Percentiles rank a stretch among this genome's conserved stretches.
These are phyloP conservation scores for Musa itinerans DNA, from an alignment of 176 grass and related monocot species.

Conservation along the genomic window DNA sequence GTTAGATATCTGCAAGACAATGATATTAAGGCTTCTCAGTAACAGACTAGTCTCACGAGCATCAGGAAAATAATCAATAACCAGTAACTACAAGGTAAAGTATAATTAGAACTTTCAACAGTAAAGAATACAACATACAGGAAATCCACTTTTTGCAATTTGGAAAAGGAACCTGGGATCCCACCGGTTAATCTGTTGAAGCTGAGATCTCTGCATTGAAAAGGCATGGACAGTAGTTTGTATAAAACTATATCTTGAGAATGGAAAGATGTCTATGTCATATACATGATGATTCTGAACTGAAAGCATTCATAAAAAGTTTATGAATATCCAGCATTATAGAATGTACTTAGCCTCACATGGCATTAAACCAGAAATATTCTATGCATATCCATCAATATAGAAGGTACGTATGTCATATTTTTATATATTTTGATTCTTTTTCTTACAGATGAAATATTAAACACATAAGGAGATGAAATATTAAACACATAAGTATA, in stretches of 20 bases:
- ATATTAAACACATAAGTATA: too few species aligned
- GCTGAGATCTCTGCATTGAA: slow-evolving; percentile 61
- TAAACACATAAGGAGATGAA: too few species aligned
- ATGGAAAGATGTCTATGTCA: not conserved
- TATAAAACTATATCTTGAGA: not conserved
- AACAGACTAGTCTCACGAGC: not conserved
- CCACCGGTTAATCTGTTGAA: slow-evolving; percentile 75
- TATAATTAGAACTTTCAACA: not conserved
- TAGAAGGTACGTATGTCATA: too few species aligned
- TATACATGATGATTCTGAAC: not conserved
- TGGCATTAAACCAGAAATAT: too few species aligned
- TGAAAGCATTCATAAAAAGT: not conserved
- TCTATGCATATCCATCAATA: too few species aligned
- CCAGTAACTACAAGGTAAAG: not conserved
- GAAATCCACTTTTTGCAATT: slow-evolving; percentile 45
- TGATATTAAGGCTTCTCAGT: slow-evolving; percentile 8
- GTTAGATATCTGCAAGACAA: slow-evolving; percentile 59
- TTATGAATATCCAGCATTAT: not conserved
- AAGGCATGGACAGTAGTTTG: not conserved
- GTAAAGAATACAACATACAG: slow-evolving; percentile 49
- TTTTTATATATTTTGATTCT: too few species aligned
- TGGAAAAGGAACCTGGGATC: slow-evolving; percentile 56
- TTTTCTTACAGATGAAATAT: too few species aligned
- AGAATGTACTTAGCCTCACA: too few species aligned
- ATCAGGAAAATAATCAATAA: not conserved